phyloP scores from a whole-genome alignment of 2,329 filamentous ascomycete species.

The Trichophyton verrucosum region DNA sequence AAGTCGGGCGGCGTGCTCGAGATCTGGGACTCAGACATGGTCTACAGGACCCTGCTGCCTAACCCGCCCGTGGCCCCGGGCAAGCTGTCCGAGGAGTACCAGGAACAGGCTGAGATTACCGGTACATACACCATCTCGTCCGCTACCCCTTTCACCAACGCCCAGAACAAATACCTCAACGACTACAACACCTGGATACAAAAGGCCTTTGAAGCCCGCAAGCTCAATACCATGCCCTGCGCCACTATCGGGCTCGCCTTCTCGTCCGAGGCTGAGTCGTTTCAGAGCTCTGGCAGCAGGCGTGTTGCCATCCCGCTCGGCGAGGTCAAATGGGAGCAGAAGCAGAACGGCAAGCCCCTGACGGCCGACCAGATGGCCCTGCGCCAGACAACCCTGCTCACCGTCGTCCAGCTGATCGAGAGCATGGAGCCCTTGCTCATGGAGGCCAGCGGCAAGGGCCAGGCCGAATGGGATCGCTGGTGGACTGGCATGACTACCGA shows the following conservation, averaged over 20 bases:
- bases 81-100: conserved; percentile 47
- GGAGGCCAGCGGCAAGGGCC: conserved; percentile 71
- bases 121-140: conserved; percentile 73
- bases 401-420: conserved; percentile 71
- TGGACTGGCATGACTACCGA: conserved; percentile 76
- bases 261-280: conserved; percentile 62
- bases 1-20: conserved; percentile 69
- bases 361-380: conserved; percentile 60
- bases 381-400: conserved; percentile 65
- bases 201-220: conserved; percentile 59
- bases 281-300: conserved; percentile 58
- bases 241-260: conserved; percentile 63
- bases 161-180: conserved; percentile 67
- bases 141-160: conserved; percentile 67
- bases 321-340: conserved; percentile 76
- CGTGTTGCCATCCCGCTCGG: conserved; percentile 78
- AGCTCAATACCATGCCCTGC: conserved; percentile 64
- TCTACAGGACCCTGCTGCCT: conserved; percentile 68
- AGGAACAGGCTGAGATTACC: conserved; percentile 52
- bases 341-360: conserved; percentile 44
- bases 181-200: conserved; percentile 76
- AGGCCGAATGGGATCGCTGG: conserved; percentile 89
- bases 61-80: conserved; percentile 53
- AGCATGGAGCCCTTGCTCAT: conserved; percentile 70
- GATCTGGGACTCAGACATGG: conserved; percentile 79